Evolutionary conservation across 441 rosid species (phyloP).

Genomic region (Pelargonium cotyledonis): DNA sequence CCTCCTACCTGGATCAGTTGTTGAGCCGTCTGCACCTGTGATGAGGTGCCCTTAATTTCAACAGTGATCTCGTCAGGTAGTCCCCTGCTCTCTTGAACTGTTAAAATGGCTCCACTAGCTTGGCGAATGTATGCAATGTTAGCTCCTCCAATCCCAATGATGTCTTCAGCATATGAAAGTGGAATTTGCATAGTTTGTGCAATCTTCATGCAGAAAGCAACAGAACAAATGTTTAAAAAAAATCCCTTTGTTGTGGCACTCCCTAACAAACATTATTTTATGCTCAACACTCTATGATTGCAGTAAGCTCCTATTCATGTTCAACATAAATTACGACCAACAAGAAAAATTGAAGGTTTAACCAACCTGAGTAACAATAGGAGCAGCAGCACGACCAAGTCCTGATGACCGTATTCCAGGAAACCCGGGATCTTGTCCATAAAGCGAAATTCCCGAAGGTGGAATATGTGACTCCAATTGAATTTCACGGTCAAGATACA

Average conservation of each 20-base stretch:
- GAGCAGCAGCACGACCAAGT: constrained; percentile 41
- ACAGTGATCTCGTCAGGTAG: constrained; percentile 59
- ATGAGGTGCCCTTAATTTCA: constrained; percentile 58
- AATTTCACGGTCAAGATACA: constrained; percentile 43
- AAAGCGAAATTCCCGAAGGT: constrained; percentile 43
- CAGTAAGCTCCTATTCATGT: neutral
- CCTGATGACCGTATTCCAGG: constrained; percentile 38
- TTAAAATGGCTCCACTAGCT: constrained; percentile 52
- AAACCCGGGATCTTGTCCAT: constrained; percentile 42
- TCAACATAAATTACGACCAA: no score
- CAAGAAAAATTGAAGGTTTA: neutral
- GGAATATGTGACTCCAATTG: constrained; percentile 40
- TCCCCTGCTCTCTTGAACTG: constrained; percentile 56
- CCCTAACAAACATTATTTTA: neutral
- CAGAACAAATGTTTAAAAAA: neutral
- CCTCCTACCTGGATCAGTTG: constrained; percentile 51
- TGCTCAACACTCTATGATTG: neutral
- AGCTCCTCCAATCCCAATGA: constrained; percentile 57
- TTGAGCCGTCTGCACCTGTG: constrained; percentile 61
- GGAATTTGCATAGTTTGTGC: constrained; percentile 70
- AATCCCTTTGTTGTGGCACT: neutral
- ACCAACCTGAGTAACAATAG: constrained; percentile 58
- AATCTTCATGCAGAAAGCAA: constrained; percentile 29
- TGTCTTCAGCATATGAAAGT: constrained; percentile 61
- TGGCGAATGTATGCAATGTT: constrained; percentile 58